Evolutionary conservation across 345 rosid species (phyloP), one percentile per base, ranked within the genome.

Genomic region (Syzygium oleosum): DNA sequence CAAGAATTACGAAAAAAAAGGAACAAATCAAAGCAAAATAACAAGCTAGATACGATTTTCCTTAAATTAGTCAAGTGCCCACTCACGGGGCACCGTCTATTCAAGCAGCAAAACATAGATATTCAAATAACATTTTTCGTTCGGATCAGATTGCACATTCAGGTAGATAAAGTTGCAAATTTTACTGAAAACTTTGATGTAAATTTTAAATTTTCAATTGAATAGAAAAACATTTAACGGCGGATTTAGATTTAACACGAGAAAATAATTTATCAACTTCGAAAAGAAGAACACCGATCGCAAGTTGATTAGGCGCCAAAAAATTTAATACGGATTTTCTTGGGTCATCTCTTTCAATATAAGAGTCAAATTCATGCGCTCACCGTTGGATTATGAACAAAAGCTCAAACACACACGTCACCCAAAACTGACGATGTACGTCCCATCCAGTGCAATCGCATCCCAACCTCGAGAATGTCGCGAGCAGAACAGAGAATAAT

Each of bases 331-430:
- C 13, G 73, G 14, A 2, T 61, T 13, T 61, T 61, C n/a, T 12
- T 6, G 6, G 4, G 15, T 14, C 27, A 14, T 43, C 46, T 43
- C 9, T 61, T 61, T 61, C 8, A 6, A 17, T 4, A 7, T n/a
- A n/a, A 27, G 13, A 27, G n/a, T 13, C 12, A 5, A 13, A 13
- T 27, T 27, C 0, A 12, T 43, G 0, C 17, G 2, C 3, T 61
- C 73, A 27, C 17, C 34, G 6, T 13, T 27, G 65, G 29, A 59
- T 25, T 9, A 56, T 56, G 9, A 3, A 2, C 25, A 23, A 6
- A 43, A 43, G 46, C 46, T 6, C 46, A 43, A 6, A 5, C 46
- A 43, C 46, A 43, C 46, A 43, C 46, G 46, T 43, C 46, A 6
- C 46, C 46, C 46, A 43, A 34, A 34, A 43, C 46, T 1, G 1